These are phyloP conservation scores for Wickerhamomyces sydowiorum DNA, from an alignment of 805 yeast species.

Conservation along the genomic window DNA sequence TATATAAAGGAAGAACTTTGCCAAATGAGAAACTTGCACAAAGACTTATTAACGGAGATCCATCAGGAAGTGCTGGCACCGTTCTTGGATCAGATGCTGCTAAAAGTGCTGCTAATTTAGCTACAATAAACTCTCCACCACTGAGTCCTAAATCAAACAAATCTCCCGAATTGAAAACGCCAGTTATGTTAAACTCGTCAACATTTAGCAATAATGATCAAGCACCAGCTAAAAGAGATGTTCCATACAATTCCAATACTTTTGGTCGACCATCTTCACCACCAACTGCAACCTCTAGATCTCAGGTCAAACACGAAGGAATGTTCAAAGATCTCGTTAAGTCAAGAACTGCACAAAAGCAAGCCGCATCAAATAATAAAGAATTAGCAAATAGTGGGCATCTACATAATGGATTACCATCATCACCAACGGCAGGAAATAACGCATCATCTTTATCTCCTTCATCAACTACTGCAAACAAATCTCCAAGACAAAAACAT, in stretches of 20 bases:
- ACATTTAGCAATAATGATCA: background rate
- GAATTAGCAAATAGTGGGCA: constrained; percentile 26
- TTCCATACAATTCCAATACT: no score
- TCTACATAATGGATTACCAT: constrained; percentile 30
- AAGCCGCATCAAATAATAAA: constrained; percentile 11
- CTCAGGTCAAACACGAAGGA: constrained; percentile 18
- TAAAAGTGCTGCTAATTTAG: constrained; percentile 30
- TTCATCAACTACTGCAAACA: background rate
- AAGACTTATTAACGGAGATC: constrained; percentile 19
- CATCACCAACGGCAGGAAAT: background rate
- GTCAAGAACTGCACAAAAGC: constrained; percentile 13
- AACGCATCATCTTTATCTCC: constrained; percentile 1
- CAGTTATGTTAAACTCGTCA: background rate
- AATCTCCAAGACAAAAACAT: background rate
- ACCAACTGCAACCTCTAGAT: background rate
- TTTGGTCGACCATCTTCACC: constrained; percentile 2
- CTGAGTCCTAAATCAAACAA: background rate
- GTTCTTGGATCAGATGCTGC: constrained; percentile 29
- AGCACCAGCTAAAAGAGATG: background rate
- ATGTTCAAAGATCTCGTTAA: constrained; percentile 30
- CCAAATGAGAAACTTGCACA: constrained; percentile 39
- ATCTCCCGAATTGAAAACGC: background rate
- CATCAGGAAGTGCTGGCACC: constrained; percentile 27
- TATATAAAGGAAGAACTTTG: constrained; percentile 42
- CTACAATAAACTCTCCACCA: constrained; percentile 14